Evolutionary conservation across 1,284 basidiomycete genomes (phyloP).

Genomic region (Cryptococcus sp.): DNA sequence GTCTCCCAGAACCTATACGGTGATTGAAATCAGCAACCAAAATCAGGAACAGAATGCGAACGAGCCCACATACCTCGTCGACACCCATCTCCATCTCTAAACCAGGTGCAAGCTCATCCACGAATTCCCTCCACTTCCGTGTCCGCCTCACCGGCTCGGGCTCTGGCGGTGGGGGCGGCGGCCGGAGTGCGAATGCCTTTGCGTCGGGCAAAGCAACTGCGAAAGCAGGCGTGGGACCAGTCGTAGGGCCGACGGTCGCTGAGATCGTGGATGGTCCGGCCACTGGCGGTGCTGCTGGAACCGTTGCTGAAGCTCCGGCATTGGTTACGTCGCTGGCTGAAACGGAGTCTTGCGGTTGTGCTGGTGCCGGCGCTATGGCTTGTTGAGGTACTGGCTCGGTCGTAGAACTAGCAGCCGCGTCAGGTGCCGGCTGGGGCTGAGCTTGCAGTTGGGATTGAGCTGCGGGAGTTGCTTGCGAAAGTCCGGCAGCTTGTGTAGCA

Average conservation of each 20-base stretch:
- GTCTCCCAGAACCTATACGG: constrained; percentile 32
- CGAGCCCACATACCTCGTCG: constrained; percentile 33
- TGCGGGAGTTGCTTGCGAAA: constrained; percentile 3
- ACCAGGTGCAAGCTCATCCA: constrained; percentile 37
- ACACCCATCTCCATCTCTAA: constrained; percentile 41
- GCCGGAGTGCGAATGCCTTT: constrained; percentile 3
- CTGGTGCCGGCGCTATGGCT: not conserved
- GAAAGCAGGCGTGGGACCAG: not conserved
- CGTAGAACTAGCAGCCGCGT: not conserved
- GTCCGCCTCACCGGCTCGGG: constrained; percentile 34
- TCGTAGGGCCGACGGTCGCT: not conserved
- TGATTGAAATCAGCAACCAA: not conserved
- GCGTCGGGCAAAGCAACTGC: not conserved
- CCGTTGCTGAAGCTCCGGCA: constrained; percentile 1
- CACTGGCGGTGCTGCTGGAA: not conserved
- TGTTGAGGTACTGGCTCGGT: not conserved
- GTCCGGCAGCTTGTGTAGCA: not conserved
- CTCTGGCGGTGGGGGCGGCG: constrained; percentile 30
- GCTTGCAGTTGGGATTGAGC: not conserved
- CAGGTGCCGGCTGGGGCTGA: not conserved
- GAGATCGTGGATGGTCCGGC: not conserved
- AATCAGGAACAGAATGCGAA: not conserved
- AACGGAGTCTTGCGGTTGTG: not conserved
- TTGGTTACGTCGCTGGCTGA: constrained; percentile 2
- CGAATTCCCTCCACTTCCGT: constrained; percentile 39